Percentiles rank a stretch among this genome's conserved stretches.
phyloP scores from a whole-genome alignment of 257 asterid species.

The Nemophila menziesii region DNA sequence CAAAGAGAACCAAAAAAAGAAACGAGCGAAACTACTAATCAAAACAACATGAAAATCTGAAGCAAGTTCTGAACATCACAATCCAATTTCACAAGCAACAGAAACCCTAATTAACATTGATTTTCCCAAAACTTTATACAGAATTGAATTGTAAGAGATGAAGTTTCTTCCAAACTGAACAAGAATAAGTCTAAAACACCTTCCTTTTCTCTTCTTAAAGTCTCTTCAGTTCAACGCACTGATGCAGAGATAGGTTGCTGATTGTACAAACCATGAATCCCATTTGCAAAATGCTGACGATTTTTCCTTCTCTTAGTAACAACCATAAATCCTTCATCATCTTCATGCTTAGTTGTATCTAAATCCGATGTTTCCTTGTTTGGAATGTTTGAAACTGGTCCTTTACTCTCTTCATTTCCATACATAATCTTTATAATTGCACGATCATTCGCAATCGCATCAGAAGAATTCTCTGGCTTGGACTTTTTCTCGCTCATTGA shows the following conservation, averaged over 20 bases:
- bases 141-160: neutral
- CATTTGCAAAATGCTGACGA: conserved; percentile 60
- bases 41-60: neutral
- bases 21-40: neutral
- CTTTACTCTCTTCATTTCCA: conserved; percentile 39
- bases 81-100: neutral
- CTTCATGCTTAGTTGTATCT: conserved; percentile 34
- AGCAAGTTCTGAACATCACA: neutral
- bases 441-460: conserved; percentile 67
- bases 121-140: neutral
- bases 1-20: neutral
- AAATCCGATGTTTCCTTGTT: conserved; percentile 23
- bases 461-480: conserved; percentile 45
- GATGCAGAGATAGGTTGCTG: conserved; percentile 84
- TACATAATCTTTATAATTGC: conserved; percentile 62
- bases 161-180: neutral
- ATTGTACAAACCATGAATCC: conserved; percentile 54
- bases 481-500: conserved; percentile 33
- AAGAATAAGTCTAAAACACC: neutral
- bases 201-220: neutral
- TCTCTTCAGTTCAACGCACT: conserved; percentile 45
- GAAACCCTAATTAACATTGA: neutral
- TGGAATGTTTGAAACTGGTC: conserved; percentile 19
- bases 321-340: conserved; percentile 83
- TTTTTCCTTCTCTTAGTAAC: conserved; percentile 81